These are phyloP conservation scores for Tylopilus plumbeoviolaceoides DNA, from an alignment of 768 basidiomycete genomes.

Conservation along the genomic window DNA sequence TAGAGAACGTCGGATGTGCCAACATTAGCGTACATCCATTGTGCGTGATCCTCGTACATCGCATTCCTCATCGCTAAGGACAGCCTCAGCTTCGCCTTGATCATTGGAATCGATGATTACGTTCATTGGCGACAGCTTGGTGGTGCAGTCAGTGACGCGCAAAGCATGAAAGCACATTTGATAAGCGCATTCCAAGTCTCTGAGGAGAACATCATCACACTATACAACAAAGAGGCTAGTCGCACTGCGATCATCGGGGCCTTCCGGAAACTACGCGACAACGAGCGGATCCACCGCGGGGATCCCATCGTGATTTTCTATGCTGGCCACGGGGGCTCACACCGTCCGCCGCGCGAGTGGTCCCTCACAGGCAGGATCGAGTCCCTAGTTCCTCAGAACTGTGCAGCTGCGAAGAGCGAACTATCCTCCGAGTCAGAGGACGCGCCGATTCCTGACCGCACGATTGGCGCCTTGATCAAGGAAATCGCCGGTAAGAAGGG, in stretches of 20 bases:
- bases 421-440: too few species aligned
- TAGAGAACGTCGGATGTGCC: not conserved
- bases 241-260: conserved; percentile 32
- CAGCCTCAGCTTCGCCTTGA: conserved; percentile 31
- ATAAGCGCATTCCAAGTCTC: conserved; percentile 28
- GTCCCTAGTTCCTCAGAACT: conserved; percentile 33
- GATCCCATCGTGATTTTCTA: conserved; percentile 42
- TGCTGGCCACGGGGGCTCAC: conserved; percentile 41
- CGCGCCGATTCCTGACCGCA: conserved; percentile 39
- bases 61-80: too few species aligned
- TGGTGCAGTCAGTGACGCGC: conserved; percentile 31
- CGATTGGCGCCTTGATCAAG: conserved; percentile 36
- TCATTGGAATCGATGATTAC: conserved; percentile 45
- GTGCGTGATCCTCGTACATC: not conserved
- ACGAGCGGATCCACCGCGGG: conserved; percentile 26
- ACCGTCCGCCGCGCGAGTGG: conserved; percentile 27
- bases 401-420: not conserved
- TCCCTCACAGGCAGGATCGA: conserved; percentile 21
- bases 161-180: conserved; percentile 35
- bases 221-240: conserved; percentile 38
- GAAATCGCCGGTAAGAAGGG: conserved; percentile 37
- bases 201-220: conserved; percentile 30
- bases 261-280: conserved; percentile 18
- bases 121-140: conserved; percentile 23
- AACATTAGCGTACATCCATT: not conserved